Evolutionary conservation across 164 flowering plant species (phyloP).

Genomic region (Liquidambar formosana): DNA sequence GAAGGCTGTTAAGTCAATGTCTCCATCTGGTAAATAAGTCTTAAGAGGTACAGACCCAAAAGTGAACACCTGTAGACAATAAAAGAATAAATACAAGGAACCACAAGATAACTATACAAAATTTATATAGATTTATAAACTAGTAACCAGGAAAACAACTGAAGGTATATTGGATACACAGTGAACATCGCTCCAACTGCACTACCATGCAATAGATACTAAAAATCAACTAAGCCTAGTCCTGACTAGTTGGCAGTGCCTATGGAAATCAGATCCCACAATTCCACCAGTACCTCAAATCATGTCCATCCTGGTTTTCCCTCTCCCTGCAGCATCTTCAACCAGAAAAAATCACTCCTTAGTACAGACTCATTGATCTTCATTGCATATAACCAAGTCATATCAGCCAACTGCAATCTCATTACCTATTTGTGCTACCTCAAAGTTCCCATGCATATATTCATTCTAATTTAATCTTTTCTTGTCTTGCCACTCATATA

Average conservation of each 20-base stretch:
- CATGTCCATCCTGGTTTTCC: neutral
- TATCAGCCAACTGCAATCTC: neutral
- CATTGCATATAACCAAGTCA: neutral
- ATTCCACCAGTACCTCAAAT: neutral
- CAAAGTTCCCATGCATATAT: neutral
- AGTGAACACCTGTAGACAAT: slow-evolving; percentile 65
- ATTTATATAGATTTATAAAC: too few species aligned
- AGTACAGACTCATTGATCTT: neutral
- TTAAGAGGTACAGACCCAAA: slow-evolving; percentile 98
- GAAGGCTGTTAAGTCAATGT: slow-evolving; percentile 86
- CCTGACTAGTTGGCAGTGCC: neutral
- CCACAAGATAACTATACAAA: too few species aligned
- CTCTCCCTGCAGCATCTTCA: neutral
- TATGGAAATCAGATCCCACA: neutral
- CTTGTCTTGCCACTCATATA: neutral
- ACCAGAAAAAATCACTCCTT: neutral
- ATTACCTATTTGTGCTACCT: neutral
- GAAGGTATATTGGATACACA: neutral
- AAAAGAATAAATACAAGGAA: neutral
- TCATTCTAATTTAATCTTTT: too few species aligned
- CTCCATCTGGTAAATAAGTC: slow-evolving; percentile 98
- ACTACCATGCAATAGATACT: neutral
- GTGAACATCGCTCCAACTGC: neutral
- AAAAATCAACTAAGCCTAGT: neutral
- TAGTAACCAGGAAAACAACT: too few species aligned